phyloP scores from a whole-genome alignment of 345 rosid species.

The Eutrema japonicum region DNA sequence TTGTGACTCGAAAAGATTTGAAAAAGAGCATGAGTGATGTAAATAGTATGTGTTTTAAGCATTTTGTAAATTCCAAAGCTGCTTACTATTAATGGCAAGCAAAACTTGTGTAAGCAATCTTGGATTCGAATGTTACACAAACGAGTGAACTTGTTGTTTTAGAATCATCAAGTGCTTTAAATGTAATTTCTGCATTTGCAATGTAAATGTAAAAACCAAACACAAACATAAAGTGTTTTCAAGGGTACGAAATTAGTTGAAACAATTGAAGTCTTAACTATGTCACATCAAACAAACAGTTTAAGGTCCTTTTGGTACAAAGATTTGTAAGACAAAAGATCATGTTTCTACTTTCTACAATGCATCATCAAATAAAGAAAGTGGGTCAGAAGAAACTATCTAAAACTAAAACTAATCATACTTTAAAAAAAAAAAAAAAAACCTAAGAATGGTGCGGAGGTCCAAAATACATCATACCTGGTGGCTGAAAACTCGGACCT shows the following conservation, averaged over 20 bases:
- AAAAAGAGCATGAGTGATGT: slow-evolving; percentile 6
- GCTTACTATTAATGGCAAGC: not conserved
- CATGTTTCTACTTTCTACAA: slow-evolving; percentile 12
- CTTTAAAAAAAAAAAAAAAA: not conserved
- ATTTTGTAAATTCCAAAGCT: not conserved
- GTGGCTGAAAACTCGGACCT: slow-evolving; percentile 65
- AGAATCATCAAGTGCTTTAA: too few species aligned
- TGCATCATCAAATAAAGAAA: not conserved
- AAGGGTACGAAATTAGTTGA: not conserved
- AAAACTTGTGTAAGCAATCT: too few species aligned
- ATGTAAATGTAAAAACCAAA: not conserved
- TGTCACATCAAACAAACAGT: slow-evolving; percentile 21
- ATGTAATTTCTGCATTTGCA: too few species aligned
- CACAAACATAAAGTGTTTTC: not conserved
- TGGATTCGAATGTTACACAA: not conserved
- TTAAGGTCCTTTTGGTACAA: slow-evolving; percentile 8
- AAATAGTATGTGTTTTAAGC: not conserved
- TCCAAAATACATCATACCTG: slow-evolving; percentile 64
- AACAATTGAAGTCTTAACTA: slow-evolving; percentile 5
- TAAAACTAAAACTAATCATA: slow-evolving; percentile 2
- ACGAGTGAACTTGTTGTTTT: not conserved
- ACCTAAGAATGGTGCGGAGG: slow-evolving; percentile 58
- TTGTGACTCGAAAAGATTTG: slow-evolving; percentile 4
- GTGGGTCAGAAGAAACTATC: slow-evolving; percentile 14
- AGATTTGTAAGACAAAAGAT: slow-evolving; percentile 4